A percentile compares a stretch with the other conserved stretches of the same genome.
These are phyloP conservation scores for Botrytis fragariae DNA, from an alignment of 2,329 filamentous ascomycete species.

Conservation along the genomic window DNA sequence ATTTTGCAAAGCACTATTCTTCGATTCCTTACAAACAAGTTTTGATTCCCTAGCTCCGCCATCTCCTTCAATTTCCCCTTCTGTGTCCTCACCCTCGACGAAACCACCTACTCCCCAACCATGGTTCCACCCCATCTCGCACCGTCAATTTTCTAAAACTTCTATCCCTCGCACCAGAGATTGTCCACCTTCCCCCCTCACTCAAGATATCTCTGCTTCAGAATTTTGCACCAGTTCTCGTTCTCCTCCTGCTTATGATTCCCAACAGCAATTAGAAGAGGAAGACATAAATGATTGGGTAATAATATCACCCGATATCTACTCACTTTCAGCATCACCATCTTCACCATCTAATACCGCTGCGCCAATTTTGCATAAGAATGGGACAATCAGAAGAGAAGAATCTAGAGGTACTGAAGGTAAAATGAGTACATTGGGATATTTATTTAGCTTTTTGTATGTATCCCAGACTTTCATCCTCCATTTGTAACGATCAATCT, in stretches of 20 bases:
- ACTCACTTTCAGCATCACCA: not conserved
- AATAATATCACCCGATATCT: not conserved
- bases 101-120: not conserved
- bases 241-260: not conserved
- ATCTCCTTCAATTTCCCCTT: not conserved
- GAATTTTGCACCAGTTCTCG: not conserved
- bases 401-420: not conserved
- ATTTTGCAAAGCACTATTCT: not conserved
- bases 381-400: too few species aligned
- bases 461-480: not conserved
- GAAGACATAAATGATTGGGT: slow-evolving; percentile 3
- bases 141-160: not conserved
- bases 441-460: slow-evolving; percentile 8
- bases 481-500: not conserved
- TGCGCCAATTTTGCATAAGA: not conserved
- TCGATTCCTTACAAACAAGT: not conserved
- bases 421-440: not conserved
- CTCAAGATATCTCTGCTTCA: not conserved
- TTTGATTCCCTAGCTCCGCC: not conserved
- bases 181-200: not conserved
- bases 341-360: not conserved
- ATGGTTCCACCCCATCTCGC: not conserved
- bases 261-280: not conserved
- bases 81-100: not conserved
- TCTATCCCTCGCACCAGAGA: not conserved